phyloP scores from a whole-genome alignment of 441 rosid species.

The Mallotus japonicus region DNA sequence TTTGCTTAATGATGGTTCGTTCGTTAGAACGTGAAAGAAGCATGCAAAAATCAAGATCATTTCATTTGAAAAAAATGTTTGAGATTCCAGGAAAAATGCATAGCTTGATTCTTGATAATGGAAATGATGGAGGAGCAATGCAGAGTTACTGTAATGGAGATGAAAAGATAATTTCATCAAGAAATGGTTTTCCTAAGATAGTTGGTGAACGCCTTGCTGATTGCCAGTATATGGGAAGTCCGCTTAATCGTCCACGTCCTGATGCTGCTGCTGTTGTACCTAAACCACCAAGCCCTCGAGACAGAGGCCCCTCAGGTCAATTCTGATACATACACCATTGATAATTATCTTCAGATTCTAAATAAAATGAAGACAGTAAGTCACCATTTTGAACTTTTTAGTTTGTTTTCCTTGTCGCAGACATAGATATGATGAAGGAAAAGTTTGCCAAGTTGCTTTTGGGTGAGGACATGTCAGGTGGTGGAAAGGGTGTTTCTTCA shows the following conservation, averaged over 20 bases:
- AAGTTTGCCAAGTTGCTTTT: slow-evolving; percentile 76
- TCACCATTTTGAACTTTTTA: too few relatives aligned
- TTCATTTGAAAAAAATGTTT: slow-evolving; percentile 37
- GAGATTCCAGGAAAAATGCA: slow-evolving; percentile 36
- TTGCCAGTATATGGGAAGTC: slow-evolving; percentile 25
- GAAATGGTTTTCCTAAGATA: slow-evolving; percentile 16
- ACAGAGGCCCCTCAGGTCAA: slow-evolving; percentile 43
- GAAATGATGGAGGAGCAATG: slow-evolving; percentile 16
- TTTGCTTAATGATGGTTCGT: slow-evolving; percentile 46
- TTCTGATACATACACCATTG: not conserved
- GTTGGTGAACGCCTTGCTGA: slow-evolving; percentile 28
- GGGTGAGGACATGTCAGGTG: slow-evolving; percentile 99
- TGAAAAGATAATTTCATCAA: not conserved
- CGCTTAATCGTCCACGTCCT: slow-evolving; percentile 31
- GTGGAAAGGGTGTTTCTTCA: slow-evolving; percentile 94
- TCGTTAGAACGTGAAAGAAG: slow-evolving; percentile 48
- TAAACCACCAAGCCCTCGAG: slow-evolving; percentile 17
- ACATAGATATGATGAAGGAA: slow-evolving; percentile 76
- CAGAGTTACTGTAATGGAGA: not conserved
- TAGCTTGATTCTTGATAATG: slow-evolving; percentile 28
- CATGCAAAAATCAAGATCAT: slow-evolving; percentile 39
- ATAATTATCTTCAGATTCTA: not conserved
- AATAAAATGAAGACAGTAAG: not conserved
- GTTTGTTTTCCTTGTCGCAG: slow-evolving; percentile 31
- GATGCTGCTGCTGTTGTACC: slow-evolving; percentile 15